Evolutionary conservation across 2,329 filamentous ascomycete genomes (phyloP), one percentile per base, ranked within the genome.

Genomic region (Calonectria naviculata): DNA sequence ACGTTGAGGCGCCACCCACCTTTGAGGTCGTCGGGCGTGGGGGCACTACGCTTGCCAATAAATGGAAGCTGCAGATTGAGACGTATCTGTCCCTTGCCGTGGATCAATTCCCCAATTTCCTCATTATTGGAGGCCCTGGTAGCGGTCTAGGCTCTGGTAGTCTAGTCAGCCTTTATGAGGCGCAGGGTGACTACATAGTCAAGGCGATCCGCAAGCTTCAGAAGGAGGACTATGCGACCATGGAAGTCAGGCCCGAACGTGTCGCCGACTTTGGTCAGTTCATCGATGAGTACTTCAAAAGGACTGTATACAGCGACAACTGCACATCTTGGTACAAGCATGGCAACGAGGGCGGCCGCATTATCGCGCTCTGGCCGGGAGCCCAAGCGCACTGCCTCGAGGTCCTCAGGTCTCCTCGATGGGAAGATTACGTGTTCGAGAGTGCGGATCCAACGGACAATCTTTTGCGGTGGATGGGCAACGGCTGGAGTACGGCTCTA

Each of bases 111-210:
- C 87, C 87, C 5, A 89, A 89, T 80, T 83, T 84, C 70, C 81
- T 89, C 49, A 83, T 88, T 75, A 82, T 87, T 77, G 82, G 86
- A 52, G 87, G 87, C 0, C 87, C 87, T 44, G 88, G 88, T 78
- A 83, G 82, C 24, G 83, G 82, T 46, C 84, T 88, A 68, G 87
- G 87, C 24, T 83, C 84, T 54, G 87, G 87, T 8, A 85, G 83
- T 38, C 80, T 89, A 61, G 85, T 83, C 49, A 82, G 81, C 64
- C 86, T 88, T 52, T 81, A 88, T 65, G 87, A 88, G 75, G 80
- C 82, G 80, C 85, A 85, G 73, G 85, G 81, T 3, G 75, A 79
- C 49, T 79, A 77, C 52, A 66, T 81, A 12, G 60, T 78, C 54
- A 77, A 73, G 58, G 63, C 69, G 44, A 73, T 76, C 38, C 72